phyloP scores from a whole-genome alignment of 176 grass and related monocot species.

The Eragrostis nindensis region DNA sequence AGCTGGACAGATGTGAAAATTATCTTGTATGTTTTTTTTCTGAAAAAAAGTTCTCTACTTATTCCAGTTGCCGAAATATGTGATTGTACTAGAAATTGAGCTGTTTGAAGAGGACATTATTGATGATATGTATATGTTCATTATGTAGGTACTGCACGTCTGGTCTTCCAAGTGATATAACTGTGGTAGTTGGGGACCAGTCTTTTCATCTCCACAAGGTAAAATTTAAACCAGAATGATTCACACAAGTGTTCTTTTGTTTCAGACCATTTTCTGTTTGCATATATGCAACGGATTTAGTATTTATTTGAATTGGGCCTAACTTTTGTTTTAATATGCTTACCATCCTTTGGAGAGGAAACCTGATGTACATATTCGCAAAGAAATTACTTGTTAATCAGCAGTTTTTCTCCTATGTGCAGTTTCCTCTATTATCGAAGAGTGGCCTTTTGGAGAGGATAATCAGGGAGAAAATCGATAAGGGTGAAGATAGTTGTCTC shows the following conservation, averaged over 20 bases:
- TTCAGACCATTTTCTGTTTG: neutral
- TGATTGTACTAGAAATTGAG: neutral
- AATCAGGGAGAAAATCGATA: slow-evolving; percentile 69
- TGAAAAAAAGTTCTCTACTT: neutral
- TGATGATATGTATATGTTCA: slow-evolving; percentile 30
- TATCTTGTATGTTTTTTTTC: slow-evolving; percentile 12
- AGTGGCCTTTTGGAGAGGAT: slow-evolving; percentile 73
- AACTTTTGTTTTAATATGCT: slow-evolving; percentile 1
- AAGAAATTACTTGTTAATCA: neutral
- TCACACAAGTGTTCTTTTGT: slow-evolving; percentile 15
- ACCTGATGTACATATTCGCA: neutral
- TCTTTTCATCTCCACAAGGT: slow-evolving; percentile 96
- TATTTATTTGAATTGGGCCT: slow-evolving; percentile 18
- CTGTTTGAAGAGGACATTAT: slow-evolving; percentile 23
- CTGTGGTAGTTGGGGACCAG: slow-evolving; percentile 56
- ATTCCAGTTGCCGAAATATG: slow-evolving; percentile 6
- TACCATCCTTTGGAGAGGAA: slow-evolving; percentile 1
- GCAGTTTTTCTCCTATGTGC: slow-evolving; percentile 28
- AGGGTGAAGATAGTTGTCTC: slow-evolving; percentile 50
- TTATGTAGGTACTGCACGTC: slow-evolving; percentile 79
- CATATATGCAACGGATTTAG: slow-evolving; percentile 7
- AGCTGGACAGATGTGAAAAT: neutral
- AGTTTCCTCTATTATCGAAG: slow-evolving; percentile 97
- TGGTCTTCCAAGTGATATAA: slow-evolving; percentile 88
- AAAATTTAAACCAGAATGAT: slow-evolving; percentile 26